Evolutionary conservation across 768 basidiomycete genomes (phyloP), one percentile per base, ranked within the genome.

Genomic region (Leucocoprinus birnbaumii): DNA sequence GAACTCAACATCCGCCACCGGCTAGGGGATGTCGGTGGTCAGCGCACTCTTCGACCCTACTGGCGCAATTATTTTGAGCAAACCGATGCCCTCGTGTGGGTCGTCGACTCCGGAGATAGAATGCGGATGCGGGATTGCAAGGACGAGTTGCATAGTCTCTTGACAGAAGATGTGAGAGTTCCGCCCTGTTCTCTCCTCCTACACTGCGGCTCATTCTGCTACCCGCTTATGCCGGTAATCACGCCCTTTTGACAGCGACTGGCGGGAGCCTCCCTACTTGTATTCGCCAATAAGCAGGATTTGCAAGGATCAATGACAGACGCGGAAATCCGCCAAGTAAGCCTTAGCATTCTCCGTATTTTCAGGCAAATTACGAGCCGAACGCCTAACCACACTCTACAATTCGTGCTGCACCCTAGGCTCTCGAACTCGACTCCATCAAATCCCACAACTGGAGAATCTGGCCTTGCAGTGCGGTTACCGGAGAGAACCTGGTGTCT

Each of bases 51-150:
- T 49, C 83, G 97, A 26, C 96, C 97, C 6, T 98, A 98, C 69
- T 99, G 97, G 97, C 78, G 93, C 22, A 99, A 98, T 70, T 98
- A 98, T 73, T 98, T 98, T 62, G 97, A 99, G 71, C 92, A 94
- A 71, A 98, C 97, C 9, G 97, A 98, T 71, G 96, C 91, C 6
- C 78, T 99, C 42, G 94, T 98, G 31, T 99, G 97, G 97, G 96
- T 99, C 16, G 95, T 99, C 40, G 97, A 99, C 74, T 96, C 94
- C 0, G 83, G 89, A 35, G 96, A 98, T 72, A 81, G 90, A 40
- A 78, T 93, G 75, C 82, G 97, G 58, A 91, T 97, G 81, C 71
- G 76, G 47, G 95, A 98, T 68, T 98, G 96, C 72, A 88, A 80
- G 65, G 75, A 84, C 47, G 97, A 99, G 71, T 78, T 98, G 19